Conservation (phyloP, 345 rosid genomes). For the Geranium brycei region DNA sequence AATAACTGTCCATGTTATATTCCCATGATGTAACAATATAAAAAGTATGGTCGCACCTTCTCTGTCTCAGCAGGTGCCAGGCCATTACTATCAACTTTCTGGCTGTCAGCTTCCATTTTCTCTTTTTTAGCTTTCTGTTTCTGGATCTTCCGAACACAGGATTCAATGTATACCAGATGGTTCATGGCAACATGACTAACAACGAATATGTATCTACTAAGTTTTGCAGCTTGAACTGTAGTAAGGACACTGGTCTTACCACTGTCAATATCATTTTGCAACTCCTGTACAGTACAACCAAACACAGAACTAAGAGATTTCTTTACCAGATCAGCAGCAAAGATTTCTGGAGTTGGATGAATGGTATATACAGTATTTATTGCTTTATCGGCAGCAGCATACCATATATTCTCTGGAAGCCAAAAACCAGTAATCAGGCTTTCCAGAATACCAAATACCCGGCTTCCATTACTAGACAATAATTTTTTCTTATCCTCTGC, state of each 20-base stretch:
- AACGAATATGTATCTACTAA: slow-evolving; percentile 70
- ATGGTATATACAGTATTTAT: slow-evolving; percentile 57
- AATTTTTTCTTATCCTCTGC: slow-evolving; percentile 70
- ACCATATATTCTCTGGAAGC: slow-evolving; percentile 84
- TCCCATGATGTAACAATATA: neutral
- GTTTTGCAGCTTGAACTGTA: slow-evolving; percentile 58
- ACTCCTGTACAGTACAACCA: slow-evolving; percentile 31
- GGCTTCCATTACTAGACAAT: slow-evolving; percentile 55
- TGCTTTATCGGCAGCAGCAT: slow-evolving; percentile 90
- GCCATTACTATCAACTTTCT: slow-evolving; percentile 17
- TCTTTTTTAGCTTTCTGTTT: slow-evolving; percentile 61
- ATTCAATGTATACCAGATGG: slow-evolving; percentile 87
- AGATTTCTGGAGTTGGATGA: slow-evolving; percentile 83
- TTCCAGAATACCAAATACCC: slow-evolving; percentile 59
- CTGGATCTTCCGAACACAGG: slow-evolving; percentile 65
- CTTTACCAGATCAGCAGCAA: slow-evolving; percentile 58
- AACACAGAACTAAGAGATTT: slow-evolving; percentile 54
- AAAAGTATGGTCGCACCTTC: slow-evolving; percentile 24
- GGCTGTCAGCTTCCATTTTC: slow-evolving; percentile 29
- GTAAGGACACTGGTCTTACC: slow-evolving; percentile 21
- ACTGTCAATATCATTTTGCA: slow-evolving; percentile 26
- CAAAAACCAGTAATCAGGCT: slow-evolving; percentile 69
- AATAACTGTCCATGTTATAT: neutral
- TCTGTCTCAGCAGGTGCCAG: slow-evolving; percentile 14
- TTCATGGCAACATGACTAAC: slow-evolving; percentile 89